Evolutionary conservation across 768 basidiomycete species (phyloP), one percentile per base, ranked within the genome.

Genomic region (Boletus rubropictus): DNA sequence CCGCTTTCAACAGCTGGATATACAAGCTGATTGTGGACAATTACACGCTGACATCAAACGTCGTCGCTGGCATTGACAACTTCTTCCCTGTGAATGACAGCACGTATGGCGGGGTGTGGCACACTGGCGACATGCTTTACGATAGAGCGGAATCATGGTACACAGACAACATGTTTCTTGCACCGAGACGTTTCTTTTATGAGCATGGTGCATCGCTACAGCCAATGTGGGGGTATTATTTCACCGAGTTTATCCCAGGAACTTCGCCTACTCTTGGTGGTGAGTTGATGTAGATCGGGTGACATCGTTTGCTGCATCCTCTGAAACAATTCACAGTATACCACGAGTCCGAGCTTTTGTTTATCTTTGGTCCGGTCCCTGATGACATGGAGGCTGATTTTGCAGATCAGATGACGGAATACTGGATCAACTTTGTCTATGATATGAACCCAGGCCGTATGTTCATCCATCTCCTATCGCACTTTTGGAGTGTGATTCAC

Each of bases 131-230:
- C 56, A 75, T 74, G 8, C 64, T 82, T 7, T 82, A 78, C 45
- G 80, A 82, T 53, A 61, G 80, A 37, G 75, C 70, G 0, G 74
- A 63, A 37, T 68, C 79, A 0, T 83, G 77, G 75, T 83, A 82
- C 52, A 77, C 76, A 1, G 78, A 77, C 50, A 64, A 70, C 43
- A 81, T 80, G 76, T 83, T 71, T 58, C 63, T 81, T 27, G 68
- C 73, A 0, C 70, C 77, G 0, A 57, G 79, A 25, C 64, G 80
- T 32, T 63, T 75, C 36, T 76, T 81, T 44, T 75, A 79, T 48
- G 64, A 74, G 20, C 66, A 73, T 35, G 79, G 72, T 0, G 70
- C 79, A 3, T 50, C 67, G 0, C 50, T 68, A 21, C 77, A 78
- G 51, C 71, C 73, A 0, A 70, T 75, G 54, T 82, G 73, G 60